Base-by-base conservation (phyloP, 2,329 filamentous ascomycete genomes). In the Fusarium hainanense region DNA sequence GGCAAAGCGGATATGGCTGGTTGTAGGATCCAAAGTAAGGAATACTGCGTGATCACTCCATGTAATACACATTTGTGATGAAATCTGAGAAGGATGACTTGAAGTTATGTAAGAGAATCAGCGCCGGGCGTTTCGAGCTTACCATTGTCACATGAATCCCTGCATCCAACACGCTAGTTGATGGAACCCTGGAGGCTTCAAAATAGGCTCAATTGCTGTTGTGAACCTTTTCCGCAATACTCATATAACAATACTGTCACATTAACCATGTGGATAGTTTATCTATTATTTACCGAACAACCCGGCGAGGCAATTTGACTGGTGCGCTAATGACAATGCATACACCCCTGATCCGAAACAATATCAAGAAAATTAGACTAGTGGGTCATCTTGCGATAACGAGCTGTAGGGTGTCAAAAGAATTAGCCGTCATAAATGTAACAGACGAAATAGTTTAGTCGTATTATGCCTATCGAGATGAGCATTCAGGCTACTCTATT, bases 121-220 rank as follows among this genome's bases (percentile, higher is more conserved):
- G 21, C 30, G n/a, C 25, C 18, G 8, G 14, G 25, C 11, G 32
- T 40, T 40, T 40, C 12, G 32, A 25, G 48, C 21, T 37, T 40
- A 37, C 48, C 13, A 7, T 10, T 51, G 16, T 27, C 18, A 41
- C 27, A 20, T 10, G 9, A 27, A 42, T 23, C 34, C 34, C 37
- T 52, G 49, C 13, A 7, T 28, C 3, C 12, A 27, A 28, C 10
- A 14, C 14, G 9, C 23, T 41, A 27, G 23, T 42, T 27, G 21
- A 11, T 16, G 3, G 2, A 16, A 27, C 9, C 34, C 34, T 13
- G 32, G 27, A 37, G 23, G 11, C 14, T 47, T 47, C 25, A 34
- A 3, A 59, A 63, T 63, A 63, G 60, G 27, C 60, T 56, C 21
- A 63, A 63, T 63, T 63, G 7, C 8, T 14, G 10, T 10, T 37